Base-by-base conservation (phyloP, 768 basidiomycete species). In the Sporobolomyces phaffii region DNA sequence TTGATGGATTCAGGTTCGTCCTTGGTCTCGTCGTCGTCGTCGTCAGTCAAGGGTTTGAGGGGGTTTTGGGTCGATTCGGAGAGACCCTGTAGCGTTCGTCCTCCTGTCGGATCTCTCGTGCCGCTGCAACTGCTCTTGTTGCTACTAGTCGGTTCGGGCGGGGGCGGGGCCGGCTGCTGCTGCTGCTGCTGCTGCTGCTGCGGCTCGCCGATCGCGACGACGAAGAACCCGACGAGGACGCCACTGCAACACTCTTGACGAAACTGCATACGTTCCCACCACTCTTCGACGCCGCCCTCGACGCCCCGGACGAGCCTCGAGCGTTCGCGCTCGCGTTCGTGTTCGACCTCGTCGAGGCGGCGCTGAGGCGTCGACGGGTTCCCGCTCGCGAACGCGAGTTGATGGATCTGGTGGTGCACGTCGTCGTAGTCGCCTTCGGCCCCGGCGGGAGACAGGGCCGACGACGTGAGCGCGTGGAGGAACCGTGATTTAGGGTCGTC, bases 191-290 rank as follows among this genome's bases (percentile, higher is more conserved):
- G n/a, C n/a, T n/a, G n/a, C n/a, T n/a, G n/a, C n/a, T n/a, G n/a
- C n/a, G n/a, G n/a, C n/a, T n/a, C n/a, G n/a, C n/a, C 63, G 24
- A 61, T 24, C 1, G 81, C 78, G 34, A 83, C 81, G n/a, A 84
- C 83, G 76, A 97, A 97, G 80, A 99, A 99, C 0, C 89, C 94
- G 4, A 92, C 97, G 20, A 94, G 84, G 2, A 89, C 88, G 3
- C 93, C 92, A 40, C 86, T 83, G 49, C 88, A 83, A 75, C 94
- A 97, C 78, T 99, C 96, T 76, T 97, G 94, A 31, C 96, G 83
- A 78, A 89, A 94, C 44, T 87, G 90, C 88, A 99, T 92, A 20
- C 91, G 84, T 78, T 96, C 92, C 93, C 94, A 99, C 78, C 93
- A 99, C 75, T 96, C 93, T 44, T 87, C 87, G 43, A 83, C 40